Percentiles rank a stretch among this genome's conserved stretches.
Conservation (phyloP, 2,329 filamentous ascomycete species). For the Colletotrichum tofieldiae region DNA sequence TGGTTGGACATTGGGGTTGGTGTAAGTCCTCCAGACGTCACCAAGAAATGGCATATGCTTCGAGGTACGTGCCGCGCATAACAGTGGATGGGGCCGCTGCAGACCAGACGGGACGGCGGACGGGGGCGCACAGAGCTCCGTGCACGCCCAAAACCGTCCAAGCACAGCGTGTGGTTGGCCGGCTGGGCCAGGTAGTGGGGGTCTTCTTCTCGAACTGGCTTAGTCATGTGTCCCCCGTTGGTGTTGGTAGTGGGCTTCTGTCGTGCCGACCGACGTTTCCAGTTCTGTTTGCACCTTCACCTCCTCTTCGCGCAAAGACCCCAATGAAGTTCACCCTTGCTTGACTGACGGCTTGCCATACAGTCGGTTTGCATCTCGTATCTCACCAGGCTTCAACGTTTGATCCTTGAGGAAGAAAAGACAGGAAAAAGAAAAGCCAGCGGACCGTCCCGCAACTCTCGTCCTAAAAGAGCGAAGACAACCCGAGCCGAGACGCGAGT, state of each 20-base stretch:
- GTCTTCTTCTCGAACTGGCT: not conserved
- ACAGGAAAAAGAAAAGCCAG: not conserved
- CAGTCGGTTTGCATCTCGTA: not conserved
- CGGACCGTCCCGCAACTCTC: not conserved
- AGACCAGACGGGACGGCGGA: not conserved
- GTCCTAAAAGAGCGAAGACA: slow-evolving; percentile 5
- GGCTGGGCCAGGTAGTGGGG: not conserved
- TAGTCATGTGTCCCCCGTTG: slow-evolving; percentile 2
- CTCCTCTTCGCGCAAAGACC: not conserved
- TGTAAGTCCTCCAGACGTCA: slow-evolving; percentile 2
- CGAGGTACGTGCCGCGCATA: not conserved
- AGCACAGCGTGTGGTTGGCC: slow-evolving; percentile 10
- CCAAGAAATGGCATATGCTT: not conserved
- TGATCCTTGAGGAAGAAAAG: not conserved
- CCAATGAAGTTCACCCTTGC: not conserved
- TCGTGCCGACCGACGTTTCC: slow-evolving; percentile 18
- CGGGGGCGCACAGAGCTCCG: not conserved
- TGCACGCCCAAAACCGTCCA: slow-evolving; percentile 5
- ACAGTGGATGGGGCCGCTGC: slow-evolving; percentile 5
- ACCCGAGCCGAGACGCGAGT: slow-evolving; percentile 27
- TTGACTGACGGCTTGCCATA: not conserved
- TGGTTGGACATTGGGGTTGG: not conserved
- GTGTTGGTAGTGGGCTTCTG: not conserved
- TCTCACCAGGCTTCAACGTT: too few relatives aligned
- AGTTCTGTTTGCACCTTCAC: slow-evolving; percentile 38